Base-by-base conservation (phyloP, 495 filamentous ascomycete species). In the Thermochaetoides thermophila region DNA sequence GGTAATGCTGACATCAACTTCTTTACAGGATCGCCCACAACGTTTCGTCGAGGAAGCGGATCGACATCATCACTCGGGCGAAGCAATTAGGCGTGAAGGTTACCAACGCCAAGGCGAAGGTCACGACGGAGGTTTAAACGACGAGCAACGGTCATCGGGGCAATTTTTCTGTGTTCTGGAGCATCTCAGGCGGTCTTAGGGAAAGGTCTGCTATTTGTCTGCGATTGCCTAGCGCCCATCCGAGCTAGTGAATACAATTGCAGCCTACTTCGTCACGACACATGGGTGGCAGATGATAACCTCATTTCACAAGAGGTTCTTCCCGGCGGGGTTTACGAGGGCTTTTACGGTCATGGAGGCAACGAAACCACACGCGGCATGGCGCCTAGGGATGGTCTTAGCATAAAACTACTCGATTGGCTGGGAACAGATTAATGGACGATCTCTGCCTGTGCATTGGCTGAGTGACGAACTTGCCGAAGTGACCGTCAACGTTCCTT, bases 11-110 rank as follows among this genome's bases (percentile, higher is more conserved):
- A 30, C 25, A 13, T 23, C 27, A 6, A 6, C 21, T 24, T 1
- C 4, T 10, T 10, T 44, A 36, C 48, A 95, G 89, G 72, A 97
- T 97, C 60, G 81, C 75, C 56, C 81, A 87, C 71, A 81, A 81
- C 53, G 89, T 97, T 61, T 96, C 91, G 31, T 93, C 89, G 52
- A 73, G 87, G 68, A 97, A 97, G 81, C 74, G 89, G 60, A 77
- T 97, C 59, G 84, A 94, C 46, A 96, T 97, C 64, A 68, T 97
- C 56, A 73, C 83, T 41, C 76, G 84, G 60, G 89, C 89, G 52
- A 96, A 95, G 81, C 78, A 92, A 63, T 68, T 97, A 58, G 81
- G 81, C 50, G 89, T 97, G 56, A 97, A 97, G 79, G 85, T 97
- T 59, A 97, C 89, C 60, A 97, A 97, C 70, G 64, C 84, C 60